phyloP scores from a whole-genome alignment of 2,329 filamentous ascomycete species.

The Diplodia scrobiculata region DNA sequence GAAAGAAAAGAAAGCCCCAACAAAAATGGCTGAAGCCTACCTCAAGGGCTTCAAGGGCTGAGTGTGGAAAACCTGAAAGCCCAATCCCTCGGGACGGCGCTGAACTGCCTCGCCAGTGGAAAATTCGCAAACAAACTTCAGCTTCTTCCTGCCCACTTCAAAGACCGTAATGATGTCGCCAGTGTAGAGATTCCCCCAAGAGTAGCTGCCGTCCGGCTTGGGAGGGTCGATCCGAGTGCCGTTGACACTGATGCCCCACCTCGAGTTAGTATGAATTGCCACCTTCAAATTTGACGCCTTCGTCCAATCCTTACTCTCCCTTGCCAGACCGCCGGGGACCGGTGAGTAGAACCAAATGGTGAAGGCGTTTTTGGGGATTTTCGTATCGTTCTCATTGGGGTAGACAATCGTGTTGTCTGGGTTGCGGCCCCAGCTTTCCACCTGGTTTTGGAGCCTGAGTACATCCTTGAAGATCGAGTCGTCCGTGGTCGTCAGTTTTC shows the following conservation, averaged over 20 bases:
- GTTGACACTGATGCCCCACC: constrained; percentile 75
- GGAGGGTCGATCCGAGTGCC: constrained; percentile 64
- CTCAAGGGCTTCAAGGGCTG: not conserved
- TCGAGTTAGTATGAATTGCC: constrained; percentile 81
- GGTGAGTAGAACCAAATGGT: constrained; percentile 74
- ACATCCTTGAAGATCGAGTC: constrained; percentile 67
- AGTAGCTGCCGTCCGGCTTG: constrained; percentile 52
- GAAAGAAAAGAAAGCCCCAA: not conserved
- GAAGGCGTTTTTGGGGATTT: constrained; percentile 79
- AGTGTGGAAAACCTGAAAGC: not conserved
- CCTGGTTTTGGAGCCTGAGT: constrained; percentile 62
- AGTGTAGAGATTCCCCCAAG: constrained; percentile 70
- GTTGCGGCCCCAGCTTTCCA: constrained; percentile 77
- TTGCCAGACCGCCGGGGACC: constrained; percentile 60
- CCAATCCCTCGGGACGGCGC: constrained; percentile 18
- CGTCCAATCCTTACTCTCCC: constrained; percentile 57
- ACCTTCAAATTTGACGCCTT: constrained; percentile 60
- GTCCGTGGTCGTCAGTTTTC: constrained; percentile 65
- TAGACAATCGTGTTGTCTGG: constrained; percentile 69
- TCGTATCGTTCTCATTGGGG: constrained; percentile 62
- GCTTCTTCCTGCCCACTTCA: constrained; percentile 48
- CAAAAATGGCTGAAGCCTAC: not conserved
- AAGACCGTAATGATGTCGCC: constrained; percentile 78
- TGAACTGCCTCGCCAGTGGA: constrained; percentile 44
- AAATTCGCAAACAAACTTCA: constrained; percentile 51